These are phyloP conservation scores for Geosmithia morbida DNA, from an alignment of 2,329 filamentous ascomycete species.

Conservation along the genomic window DNA sequence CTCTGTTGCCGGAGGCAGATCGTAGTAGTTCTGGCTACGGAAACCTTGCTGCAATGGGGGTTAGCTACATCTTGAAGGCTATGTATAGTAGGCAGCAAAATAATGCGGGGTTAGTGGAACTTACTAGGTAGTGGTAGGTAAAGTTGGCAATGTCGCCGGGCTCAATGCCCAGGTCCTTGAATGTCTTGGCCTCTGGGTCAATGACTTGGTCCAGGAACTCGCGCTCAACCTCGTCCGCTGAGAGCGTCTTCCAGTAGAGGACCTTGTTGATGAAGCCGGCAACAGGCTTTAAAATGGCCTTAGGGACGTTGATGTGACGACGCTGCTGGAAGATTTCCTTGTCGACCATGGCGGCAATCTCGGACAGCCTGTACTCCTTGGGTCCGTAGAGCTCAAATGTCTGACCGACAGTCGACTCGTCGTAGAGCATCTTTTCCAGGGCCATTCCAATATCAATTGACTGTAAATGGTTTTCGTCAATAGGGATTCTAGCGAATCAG, in stretches of 20 bases:
- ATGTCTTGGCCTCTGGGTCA: conserved; percentile 84
- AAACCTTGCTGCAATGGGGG: conserved; percentile 57
- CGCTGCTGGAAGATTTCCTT: conserved; percentile 83
- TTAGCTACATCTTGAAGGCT: conserved; percentile 12
- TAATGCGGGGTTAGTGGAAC: conserved; percentile 14
- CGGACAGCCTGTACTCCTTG: conserved; percentile 76
- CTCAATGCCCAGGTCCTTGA: conserved; percentile 83
- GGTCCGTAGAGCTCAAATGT: conserved; percentile 93
- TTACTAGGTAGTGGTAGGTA: conserved; percentile 87
- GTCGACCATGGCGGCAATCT: conserved; percentile 81
- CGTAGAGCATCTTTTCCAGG: conserved; percentile 78
- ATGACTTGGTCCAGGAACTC: conserved; percentile 91
- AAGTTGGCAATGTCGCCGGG: conserved; percentile 74
- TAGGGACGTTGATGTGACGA: conserved; percentile 83
- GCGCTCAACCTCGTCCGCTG: conserved; percentile 74
- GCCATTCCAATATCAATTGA: conserved; percentile 82
- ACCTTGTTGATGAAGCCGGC: conserved; percentile 63
- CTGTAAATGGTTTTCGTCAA: conserved; percentile 22
- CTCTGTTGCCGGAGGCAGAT: conserved; percentile 87
- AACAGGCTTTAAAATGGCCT: conserved; percentile 60
- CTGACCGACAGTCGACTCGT: conserved; percentile 79
- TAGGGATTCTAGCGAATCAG: neutral
- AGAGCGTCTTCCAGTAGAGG: conserved; percentile 80
- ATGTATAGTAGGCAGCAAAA: neutral
- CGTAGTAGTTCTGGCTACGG: conserved; percentile 78